These are phyloP conservation scores for Pichia kluyveri DNA, from an alignment of 805 yeast species.

Conservation along the genomic window DNA sequence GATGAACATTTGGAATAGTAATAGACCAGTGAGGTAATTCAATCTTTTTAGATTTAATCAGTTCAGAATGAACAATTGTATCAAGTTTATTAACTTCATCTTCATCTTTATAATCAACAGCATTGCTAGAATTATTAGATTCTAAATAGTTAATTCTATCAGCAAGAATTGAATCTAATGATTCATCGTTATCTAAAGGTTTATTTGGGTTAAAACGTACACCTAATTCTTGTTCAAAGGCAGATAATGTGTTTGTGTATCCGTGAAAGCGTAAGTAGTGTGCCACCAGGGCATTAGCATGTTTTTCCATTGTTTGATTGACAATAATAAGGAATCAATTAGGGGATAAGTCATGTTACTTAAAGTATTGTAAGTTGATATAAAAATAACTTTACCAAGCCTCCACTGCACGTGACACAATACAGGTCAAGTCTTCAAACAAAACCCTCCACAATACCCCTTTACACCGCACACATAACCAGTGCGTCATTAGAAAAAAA, in stretches of 20 bases:
- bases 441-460: no score
- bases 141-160: conserved; percentile 24
- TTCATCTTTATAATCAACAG: neutral
- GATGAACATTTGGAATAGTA: conserved; percentile 10
- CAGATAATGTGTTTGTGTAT: conserved; percentile 34
- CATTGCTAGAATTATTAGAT: neutral
- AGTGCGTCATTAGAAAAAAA: no score
- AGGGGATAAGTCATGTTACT: no score
- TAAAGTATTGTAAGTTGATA: no score
- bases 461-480: no score
- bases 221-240: conserved; percentile 40
- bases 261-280: conserved; percentile 48
- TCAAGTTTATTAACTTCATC: conserved; percentile 1
- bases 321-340: no score
- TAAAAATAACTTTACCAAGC: neutral
- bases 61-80: conserved; percentile 18
- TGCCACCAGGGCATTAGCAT: conserved; percentile 37
- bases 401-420: neutral
- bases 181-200: conserved; percentile 22
- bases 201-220: conserved; percentile 13
- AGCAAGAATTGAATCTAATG: conserved; percentile 26
- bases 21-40: conserved; percentile 21
- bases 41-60: conserved; percentile 14
- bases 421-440: no score
- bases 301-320: neutral